Evolutionary conservation across 2,329 filamentous ascomycete genomes (phyloP).

Genomic region (Fonsecaea nubica): DNA sequence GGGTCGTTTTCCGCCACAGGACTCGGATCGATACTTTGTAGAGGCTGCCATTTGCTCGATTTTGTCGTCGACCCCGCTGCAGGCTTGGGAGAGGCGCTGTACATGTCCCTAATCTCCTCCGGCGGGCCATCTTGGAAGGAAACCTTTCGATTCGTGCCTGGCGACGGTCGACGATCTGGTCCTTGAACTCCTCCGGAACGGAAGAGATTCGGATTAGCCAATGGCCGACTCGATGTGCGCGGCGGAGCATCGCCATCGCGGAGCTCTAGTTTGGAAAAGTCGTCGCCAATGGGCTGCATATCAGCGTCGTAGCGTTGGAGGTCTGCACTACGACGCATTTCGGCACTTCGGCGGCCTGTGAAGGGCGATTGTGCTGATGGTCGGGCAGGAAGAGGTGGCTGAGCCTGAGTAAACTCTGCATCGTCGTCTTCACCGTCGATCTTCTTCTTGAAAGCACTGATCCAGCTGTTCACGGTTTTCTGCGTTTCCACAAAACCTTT

Average conservation of each 20-base stretch:
- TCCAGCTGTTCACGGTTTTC: conserved; percentile 89
- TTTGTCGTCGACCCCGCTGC: conserved; percentile 62
- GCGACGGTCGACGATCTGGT: conserved; percentile 55
- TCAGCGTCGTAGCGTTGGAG: conserved; percentile 94
- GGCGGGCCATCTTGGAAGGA: conserved; percentile 68
- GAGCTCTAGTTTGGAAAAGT: conserved; percentile 74
- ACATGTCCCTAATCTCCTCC: conserved; percentile 79
- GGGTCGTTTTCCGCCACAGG: conserved; percentile 91
- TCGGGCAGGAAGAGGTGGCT: conserved; percentile 47
- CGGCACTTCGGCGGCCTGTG: conserved; percentile 61
- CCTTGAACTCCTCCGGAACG: conserved; percentile 51
- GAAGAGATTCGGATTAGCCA: conserved; percentile 80
- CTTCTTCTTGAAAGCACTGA: conserved; percentile 88
- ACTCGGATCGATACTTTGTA: conserved; percentile 82
- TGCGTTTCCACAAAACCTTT: conserved; percentile 97
- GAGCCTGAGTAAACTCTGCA: conserved; percentile 58
- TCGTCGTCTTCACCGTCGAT: conserved; percentile 88
- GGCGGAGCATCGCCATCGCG: conserved; percentile 66
- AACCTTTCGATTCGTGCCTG: conserved; percentile 57
- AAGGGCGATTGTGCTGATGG: conserved; percentile 47
- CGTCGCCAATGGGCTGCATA: conserved; percentile 85
- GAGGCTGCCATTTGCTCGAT: conserved; percentile 94
- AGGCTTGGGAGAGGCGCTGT: conserved; percentile 68
- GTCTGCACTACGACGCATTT: conserved; percentile 78
- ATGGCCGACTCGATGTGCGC: conserved; percentile 66